Evolutionary conservation across 2,329 filamentous ascomycete species (phyloP).

Genomic region (Periconia digitata): DNA sequence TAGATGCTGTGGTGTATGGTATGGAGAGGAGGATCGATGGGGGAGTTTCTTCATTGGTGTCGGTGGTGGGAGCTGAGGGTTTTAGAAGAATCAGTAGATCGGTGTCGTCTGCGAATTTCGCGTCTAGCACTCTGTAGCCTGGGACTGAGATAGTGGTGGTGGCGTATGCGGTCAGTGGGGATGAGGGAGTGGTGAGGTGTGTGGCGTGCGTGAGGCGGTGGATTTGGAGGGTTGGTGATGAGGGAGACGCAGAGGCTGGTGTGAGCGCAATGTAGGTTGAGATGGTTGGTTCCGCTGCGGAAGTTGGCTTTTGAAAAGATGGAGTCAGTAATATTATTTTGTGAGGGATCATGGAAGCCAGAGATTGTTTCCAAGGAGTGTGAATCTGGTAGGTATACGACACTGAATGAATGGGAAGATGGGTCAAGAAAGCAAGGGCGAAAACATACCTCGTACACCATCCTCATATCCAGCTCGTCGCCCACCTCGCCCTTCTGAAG

Average conservation of each 20-base stretch:
- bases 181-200: constrained; percentile 45
- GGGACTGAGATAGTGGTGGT: constrained; percentile 57
- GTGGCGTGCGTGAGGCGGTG: constrained; percentile 39
- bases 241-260: constrained; percentile 1
- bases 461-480: constrained; percentile 56
- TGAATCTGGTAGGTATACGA: background rate
- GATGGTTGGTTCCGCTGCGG: constrained; percentile 10
- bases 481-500: constrained; percentile 45
- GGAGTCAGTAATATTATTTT: too few species aligned
- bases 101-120: constrained; percentile 68
- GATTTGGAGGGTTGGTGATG: constrained; percentile 21
- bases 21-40: constrained; percentile 19
- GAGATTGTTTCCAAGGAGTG: too few species aligned
- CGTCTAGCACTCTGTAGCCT: constrained; percentile 55
- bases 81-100: constrained; percentile 62
- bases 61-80: constrained; percentile 17
- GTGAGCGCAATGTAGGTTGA: constrained; percentile 31
- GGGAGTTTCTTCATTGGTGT: constrained; percentile 29
- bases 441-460: constrained; percentile 54
- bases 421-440: background rate
- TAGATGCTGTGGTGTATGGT: constrained; percentile 17
- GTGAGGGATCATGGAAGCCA: too few species aligned
- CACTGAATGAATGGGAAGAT: background rate
- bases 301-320: background rate
- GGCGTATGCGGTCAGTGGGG: constrained; percentile 37